Evolutionary conservation across 2,329 filamentous ascomycete species (phyloP), one percentile per base, ranked within the genome.

Genomic region (Colletotrichum abscissum): DNA sequence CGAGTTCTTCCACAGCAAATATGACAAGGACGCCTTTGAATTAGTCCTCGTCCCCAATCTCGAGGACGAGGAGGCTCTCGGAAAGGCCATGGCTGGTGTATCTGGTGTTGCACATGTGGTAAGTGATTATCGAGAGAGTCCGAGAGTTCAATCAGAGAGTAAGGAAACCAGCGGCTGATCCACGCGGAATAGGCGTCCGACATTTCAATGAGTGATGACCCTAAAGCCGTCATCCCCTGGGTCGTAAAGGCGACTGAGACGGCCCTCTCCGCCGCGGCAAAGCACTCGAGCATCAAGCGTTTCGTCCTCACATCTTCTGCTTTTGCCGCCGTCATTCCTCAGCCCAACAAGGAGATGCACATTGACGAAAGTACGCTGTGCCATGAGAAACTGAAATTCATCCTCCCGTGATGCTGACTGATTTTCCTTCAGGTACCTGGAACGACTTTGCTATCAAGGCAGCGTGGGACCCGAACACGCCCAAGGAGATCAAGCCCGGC

Each of bases 291-390:
- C 4, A 78, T 88, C 2, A 81, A 81, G 67, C 78, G 83, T 1
- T 81, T 87, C 33, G 82, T 87, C 4, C 77, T 83, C 55, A 86
- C 84, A 0, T 83, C 81, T 52, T 84, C 82, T 1, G 78, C 81
- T 0, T 74, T 76, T 3, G 77, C 80, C 0, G 73, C 69, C 4
- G 55, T 78, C 4, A 75, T 67, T 7, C 75, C 76, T 2, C 69
- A 77, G 5, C 74, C 77, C 3, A 73, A 76, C 35, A 42, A 70
- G 28, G 72, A 38, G 9, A 54, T 55, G 12, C 33, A 55, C 11
- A 26, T 77, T 8, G 74, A 80, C 5, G 77, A 77, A 35, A 26
- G 71, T 38, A 75, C 78, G 69, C 54, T 9, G 0, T 38, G 6
- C 19, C 14, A 42, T 11, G 35, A 33, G 57, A 19, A 24, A 24